Percentiles rank a stretch among this genome's conserved stretches.
Conservation (phyloP, 176 grass and related monocot species). For the Lolium rigidum region DNA sequence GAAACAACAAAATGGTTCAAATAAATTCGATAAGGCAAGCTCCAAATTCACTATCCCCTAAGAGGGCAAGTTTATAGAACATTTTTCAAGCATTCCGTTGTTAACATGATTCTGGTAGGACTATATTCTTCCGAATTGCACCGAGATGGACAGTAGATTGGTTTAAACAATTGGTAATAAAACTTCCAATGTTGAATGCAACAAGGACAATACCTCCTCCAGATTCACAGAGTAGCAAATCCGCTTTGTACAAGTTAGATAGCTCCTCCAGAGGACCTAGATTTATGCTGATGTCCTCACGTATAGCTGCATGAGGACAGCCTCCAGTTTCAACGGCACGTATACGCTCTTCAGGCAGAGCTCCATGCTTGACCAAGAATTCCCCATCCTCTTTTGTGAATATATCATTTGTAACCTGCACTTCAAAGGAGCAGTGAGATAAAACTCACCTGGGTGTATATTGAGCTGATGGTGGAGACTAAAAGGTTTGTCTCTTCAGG, state of each 20-base stretch:
- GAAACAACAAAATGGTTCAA: not conserved
- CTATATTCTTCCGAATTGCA: not conserved
- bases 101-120: not conserved
- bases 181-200: slow-evolving; percentile 1
- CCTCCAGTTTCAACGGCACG: slow-evolving; percentile 92
- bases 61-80: not conserved
- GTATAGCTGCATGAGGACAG: slow-evolving; percentile 92
- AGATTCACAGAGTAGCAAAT: slow-evolving; percentile 98
- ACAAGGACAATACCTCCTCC: slow-evolving; percentile 77
- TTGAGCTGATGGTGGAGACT: slow-evolving; percentile 6
- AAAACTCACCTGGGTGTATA: not conserved
- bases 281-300: slow-evolving; percentile 99
- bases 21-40: not conserved
- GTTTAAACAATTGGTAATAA: not conserved
- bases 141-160: not conserved
- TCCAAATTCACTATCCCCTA: not conserved
- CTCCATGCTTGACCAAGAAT: slow-evolving; percentile 92
- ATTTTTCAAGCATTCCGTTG: not conserved
- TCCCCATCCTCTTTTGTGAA: slow-evolving; percentile 99
- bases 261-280: slow-evolving; percentile 91
- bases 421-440: not conserved
- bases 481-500: not conserved
- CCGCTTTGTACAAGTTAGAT: slow-evolving; percentile 82
- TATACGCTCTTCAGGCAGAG: slow-evolving; percentile 86
- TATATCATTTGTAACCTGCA: slow-evolving; percentile 98